Conservation (phyloP, 139 green algal species). For the Chara braunii region DNA sequence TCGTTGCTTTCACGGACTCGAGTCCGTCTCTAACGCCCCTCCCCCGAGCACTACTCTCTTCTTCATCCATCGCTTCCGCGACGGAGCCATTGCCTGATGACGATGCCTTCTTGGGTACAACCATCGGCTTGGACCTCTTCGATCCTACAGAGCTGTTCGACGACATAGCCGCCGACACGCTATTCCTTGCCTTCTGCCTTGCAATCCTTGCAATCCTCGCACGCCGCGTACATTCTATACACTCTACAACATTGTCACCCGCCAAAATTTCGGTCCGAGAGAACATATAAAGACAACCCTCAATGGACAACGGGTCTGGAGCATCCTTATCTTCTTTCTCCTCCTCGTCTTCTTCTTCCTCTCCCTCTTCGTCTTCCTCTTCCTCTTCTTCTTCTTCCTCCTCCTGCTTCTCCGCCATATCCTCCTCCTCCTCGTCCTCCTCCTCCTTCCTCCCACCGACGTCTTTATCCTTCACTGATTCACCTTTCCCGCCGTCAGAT, state of each 20-base stretch:
- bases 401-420: neutral
- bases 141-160: too few relatives aligned
- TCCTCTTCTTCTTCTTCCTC: slow-evolving; percentile 6
- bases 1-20: too few relatives aligned
- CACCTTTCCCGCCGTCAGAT: neutral
- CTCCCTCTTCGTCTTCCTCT: neutral
- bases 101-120: too few relatives aligned
- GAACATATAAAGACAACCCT: slow-evolving; percentile 10
- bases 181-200: too few relatives aligned
- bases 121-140: too few relatives aligned
- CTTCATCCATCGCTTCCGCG: too few relatives aligned
- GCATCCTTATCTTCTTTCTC: too few relatives aligned
- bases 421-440: neutral
- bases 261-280: slow-evolving; percentile 7
- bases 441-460: neutral
- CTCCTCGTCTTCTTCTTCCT: slow-evolving; percentile 1
- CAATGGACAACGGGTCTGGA: slow-evolving; percentile 4
- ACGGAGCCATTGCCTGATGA: too few relatives aligned
- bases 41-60: too few relatives aligned
- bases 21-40: too few relatives aligned
- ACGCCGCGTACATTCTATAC: slow-evolving; percentile 3
- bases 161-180: too few relatives aligned
- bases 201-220: too few relatives aligned
- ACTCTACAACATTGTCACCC: slow-evolving; percentile 29
- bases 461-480: neutral